These are phyloP conservation scores for Pneumocystis wakefieldiae DNA, from an alignment of 1,139 yeast genomes.

Conservation along the genomic window DNA sequence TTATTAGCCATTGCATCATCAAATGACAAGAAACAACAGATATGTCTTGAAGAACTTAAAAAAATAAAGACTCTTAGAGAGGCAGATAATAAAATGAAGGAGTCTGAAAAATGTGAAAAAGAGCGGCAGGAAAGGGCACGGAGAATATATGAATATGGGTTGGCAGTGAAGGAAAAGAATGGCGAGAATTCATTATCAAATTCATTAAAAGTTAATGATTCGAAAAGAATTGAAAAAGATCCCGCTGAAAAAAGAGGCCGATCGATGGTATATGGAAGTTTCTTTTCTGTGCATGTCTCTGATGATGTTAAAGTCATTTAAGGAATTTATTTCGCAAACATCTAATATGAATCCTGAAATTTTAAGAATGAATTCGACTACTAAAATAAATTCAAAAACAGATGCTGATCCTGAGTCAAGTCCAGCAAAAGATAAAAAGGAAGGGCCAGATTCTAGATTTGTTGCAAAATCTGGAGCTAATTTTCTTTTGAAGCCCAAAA, in stretches of 20 bases:
- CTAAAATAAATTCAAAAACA: neutral
- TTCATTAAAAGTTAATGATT: neutral
- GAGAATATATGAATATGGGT: neutral
- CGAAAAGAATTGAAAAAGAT: neutral
- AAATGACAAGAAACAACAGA: neutral
- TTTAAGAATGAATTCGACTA: neutral
- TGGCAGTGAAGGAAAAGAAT: neutral
- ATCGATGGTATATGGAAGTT: neutral
- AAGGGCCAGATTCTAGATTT: neutral
- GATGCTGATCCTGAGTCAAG: no score
- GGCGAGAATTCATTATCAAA: neutral
- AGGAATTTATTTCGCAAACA: neutral
- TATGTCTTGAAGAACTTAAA: neutral
- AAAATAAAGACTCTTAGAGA: neutral
- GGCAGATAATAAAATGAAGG: neutral
- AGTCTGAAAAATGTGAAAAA: neutral
- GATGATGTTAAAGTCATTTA: neutral
- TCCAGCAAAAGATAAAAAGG: neutral
- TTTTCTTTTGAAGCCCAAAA: neutral
- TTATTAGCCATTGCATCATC: neutral
- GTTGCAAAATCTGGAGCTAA: neutral
- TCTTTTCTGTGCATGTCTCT: neutral
- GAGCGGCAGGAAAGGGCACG: neutral
- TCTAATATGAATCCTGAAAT: neutral
- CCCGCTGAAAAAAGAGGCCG: neutral